These are phyloP conservation scores for Boletus speciosus DNA, from an alignment of 768 basidiomycete genomes.

Conservation along the genomic window DNA sequence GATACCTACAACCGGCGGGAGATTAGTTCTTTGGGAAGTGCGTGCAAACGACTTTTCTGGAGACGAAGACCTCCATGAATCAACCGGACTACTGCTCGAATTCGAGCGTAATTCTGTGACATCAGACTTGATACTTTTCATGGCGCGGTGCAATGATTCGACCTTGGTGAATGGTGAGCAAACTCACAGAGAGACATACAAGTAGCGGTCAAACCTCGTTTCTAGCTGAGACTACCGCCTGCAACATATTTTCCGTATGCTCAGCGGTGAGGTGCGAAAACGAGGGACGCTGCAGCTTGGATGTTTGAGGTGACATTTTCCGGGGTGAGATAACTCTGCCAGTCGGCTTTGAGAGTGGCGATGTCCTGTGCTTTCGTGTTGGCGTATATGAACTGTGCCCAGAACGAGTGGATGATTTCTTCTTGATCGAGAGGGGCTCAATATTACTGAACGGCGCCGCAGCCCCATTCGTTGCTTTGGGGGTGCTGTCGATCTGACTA, in stretches of 20 bases:
- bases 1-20: slow-evolving; percentile 41
- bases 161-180: slow-evolving; percentile 43
- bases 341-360: slow-evolving; percentile 48
- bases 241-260: slow-evolving; percentile 44
- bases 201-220: slow-evolving; percentile 51
- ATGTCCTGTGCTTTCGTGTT: slow-evolving; percentile 41
- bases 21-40: slow-evolving; percentile 41
- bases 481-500: slow-evolving; percentile 51
- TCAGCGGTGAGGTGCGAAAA: slow-evolving; percentile 32
- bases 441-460: slow-evolving; percentile 44
- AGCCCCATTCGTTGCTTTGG: slow-evolving; percentile 38
- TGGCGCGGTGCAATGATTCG: slow-evolving; percentile 61
- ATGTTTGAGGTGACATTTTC: slow-evolving; percentile 51
- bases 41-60: slow-evolving; percentile 51
- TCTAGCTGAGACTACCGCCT: slow-evolving; percentile 51
- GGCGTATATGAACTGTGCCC: slow-evolving; percentile 38
- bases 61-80: slow-evolving; percentile 48
- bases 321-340: slow-evolving; percentile 48
- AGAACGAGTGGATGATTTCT: slow-evolving; percentile 65
- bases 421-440: slow-evolving; percentile 82
- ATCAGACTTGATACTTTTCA: slow-evolving; percentile 76
- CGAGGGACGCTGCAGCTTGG: slow-evolving; percentile 31
- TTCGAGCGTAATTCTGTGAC: slow-evolving; percentile 41
- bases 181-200: not conserved
- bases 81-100: slow-evolving; percentile 24